Conservation (phyloP, 805 yeast genomes). For the Kodamaea nitidulidarum region DNA sequence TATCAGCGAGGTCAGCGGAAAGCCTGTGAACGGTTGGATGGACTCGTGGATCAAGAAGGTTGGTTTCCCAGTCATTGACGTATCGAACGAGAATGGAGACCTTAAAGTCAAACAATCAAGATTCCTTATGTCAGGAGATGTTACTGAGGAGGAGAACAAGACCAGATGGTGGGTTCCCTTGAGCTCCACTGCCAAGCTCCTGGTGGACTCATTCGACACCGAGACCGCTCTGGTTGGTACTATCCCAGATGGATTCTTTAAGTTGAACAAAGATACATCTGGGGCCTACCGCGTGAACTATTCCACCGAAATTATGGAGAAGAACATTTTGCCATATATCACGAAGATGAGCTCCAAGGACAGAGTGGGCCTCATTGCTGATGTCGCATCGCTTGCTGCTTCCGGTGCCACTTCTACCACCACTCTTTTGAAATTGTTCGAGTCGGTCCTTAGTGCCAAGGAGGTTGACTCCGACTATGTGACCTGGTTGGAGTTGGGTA, state of each 20-base stretch:
- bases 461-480: conserved; percentile 35
- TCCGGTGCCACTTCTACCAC: conserved; percentile 42
- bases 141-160: conserved; percentile 51
- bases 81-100: conserved; percentile 29
- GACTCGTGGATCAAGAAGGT: conserved; percentile 67
- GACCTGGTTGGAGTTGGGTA: conserved; percentile 54
- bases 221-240: conserved; percentile 19
- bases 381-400: conserved; percentile 45
- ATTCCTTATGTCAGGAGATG: conserved; percentile 62
- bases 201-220: conserved; percentile 23
- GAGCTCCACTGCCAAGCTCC: conserved; percentile 24
- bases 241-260: conserved; percentile 30
- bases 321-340: conserved; percentile 38
- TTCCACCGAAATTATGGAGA: conserved; percentile 37
- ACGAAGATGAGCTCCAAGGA: conserved; percentile 41
- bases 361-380: conserved; percentile 53
- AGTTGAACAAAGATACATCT: conserved; percentile 46
- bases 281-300: conserved; percentile 57
- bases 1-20: conserved; percentile 57
- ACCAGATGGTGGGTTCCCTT: conserved; percentile 60
- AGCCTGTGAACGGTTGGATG: conserved; percentile 58
- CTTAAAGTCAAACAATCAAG: conserved; percentile 50
- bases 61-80: conserved; percentile 70
- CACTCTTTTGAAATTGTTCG: conserved; percentile 42
- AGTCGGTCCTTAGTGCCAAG: conserved; percentile 20